Conservation (phyloP, 805 yeast genomes). For the Spathaspora passalidarum region DNA sequence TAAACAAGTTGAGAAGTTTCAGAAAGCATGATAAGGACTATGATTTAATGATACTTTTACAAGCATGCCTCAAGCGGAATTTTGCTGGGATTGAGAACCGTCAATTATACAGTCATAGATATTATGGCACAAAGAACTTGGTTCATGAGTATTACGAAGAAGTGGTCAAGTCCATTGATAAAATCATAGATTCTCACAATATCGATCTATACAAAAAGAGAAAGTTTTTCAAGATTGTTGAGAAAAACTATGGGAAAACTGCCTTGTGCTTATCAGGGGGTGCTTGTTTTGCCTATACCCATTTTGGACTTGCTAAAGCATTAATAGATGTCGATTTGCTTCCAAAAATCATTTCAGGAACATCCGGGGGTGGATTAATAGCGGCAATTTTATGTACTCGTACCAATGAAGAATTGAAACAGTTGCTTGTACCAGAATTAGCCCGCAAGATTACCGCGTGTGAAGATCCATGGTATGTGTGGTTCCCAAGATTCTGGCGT, state of each 20-base stretch:
- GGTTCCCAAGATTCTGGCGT: constrained; percentile 63
- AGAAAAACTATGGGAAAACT: constrained; percentile 66
- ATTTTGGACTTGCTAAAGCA: constrained; percentile 74
- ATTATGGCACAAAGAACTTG: constrained; percentile 68
- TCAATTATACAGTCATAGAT: constrained; percentile 66
- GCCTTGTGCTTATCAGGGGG: constrained; percentile 78
- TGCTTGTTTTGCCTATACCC: constrained; percentile 74
- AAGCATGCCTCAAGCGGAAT: constrained; percentile 65
- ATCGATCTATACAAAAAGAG: constrained; percentile 43
- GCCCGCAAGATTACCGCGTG: constrained; percentile 68
- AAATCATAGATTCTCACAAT: constrained; percentile 34
- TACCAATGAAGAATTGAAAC: constrained; percentile 60
- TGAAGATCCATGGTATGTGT: constrained; percentile 56
- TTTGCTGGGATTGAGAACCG: constrained; percentile 80
- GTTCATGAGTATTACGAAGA: constrained; percentile 54
- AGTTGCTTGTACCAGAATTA: constrained; percentile 56
- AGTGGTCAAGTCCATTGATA: constrained; percentile 47
- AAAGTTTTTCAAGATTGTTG: constrained; percentile 52
- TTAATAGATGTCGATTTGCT: constrained; percentile 61
- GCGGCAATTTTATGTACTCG: constrained; percentile 72
- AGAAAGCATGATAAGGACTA: constrained; percentile 33
- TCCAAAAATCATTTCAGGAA: constrained; percentile 71
- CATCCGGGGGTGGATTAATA: constrained; percentile 78
- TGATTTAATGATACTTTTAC: constrained; percentile 54
- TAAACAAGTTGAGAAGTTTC: constrained; percentile 36